Evolutionary conservation across 148 eudicot genomes (phyloP), one percentile per base, ranked within the genome.

Genomic region (Diospyros kaki): DNA sequence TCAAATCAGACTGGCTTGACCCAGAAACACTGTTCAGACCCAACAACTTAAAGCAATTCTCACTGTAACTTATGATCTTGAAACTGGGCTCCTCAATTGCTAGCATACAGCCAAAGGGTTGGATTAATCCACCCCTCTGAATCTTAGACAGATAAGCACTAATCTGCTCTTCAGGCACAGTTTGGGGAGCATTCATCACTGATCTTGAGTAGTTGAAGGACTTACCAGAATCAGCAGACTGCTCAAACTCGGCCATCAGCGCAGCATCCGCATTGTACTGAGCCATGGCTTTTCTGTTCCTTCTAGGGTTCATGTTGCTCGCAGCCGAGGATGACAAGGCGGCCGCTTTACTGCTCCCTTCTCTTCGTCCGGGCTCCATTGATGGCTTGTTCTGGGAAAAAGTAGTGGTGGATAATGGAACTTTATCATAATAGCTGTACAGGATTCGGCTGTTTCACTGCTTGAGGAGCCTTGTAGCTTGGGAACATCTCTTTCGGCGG

Each of bases 111-210:
- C 88, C 88, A 80, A 80, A 71, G 40, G 85, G 66, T 52, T 85
- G 84, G 52, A 85, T 51, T 11, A 82, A 66, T 1, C 85, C 88
- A 72, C 88, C 88, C 71, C 88, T 80, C 56, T 85, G 85, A 4
- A 80, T 80, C 53, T n/a, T 82, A 2, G 82, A 71, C 2, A 85
- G 73, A 50, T 85, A 85, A 71, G 80, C 79, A 44, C 10, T 74
- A 12, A 85, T 80, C 54, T 85, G 54, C 1, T 85, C 78, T 12
- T 45, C 80, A 46, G 81, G 70, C 1, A 58, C 71, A 63, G 43
- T 9, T 59, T 77, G 4, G 3, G 83, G 82, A 9, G 71, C 64
- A 54, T 75, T 39, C 13, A 63, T 8, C 50, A 78, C 73, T 43
- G 84, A 78, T 73, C 63, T 73, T 4, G 79, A 58, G 68, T 83